phyloP scores from a whole-genome alignment of 1,284 basidiomycete genomes.

The Heterobasidion parviporum region DNA sequence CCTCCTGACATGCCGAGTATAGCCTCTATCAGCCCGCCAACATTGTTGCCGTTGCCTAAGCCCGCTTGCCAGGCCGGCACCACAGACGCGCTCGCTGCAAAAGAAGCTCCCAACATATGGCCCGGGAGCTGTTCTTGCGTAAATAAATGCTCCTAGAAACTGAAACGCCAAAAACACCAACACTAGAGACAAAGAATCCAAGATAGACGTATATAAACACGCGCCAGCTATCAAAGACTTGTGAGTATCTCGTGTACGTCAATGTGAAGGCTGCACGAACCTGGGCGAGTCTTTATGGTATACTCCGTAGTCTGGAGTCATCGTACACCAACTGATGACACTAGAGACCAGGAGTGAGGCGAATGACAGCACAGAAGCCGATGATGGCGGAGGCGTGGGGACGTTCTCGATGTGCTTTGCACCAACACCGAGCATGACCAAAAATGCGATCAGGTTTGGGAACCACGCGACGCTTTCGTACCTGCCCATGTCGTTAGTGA shows the following conservation, averaged over 20 bases:
- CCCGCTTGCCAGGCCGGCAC: slow-evolving; percentile 52
- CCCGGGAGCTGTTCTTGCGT: slow-evolving; percentile 35
- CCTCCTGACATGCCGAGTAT: slow-evolving; percentile 41
- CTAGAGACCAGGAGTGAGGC: slow-evolving; percentile 32
- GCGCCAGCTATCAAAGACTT: slow-evolving; percentile 22
- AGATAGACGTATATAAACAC: slow-evolving; percentile 62
- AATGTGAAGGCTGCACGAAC: slow-evolving; percentile 17
- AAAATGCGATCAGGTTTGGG: slow-evolving; percentile 58
- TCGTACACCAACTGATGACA: slow-evolving; percentile 43
- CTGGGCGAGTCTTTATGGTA: slow-evolving; percentile 46
- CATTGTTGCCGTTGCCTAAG: slow-evolving; percentile 44
- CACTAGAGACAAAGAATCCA: slow-evolving; percentile 54
- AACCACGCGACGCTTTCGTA: slow-evolving; percentile 61
- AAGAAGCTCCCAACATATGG: slow-evolving; percentile 58
- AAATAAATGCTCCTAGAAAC: not conserved
- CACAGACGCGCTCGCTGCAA: slow-evolving; percentile 47
- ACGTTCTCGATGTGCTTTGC: slow-evolving; percentile 32
- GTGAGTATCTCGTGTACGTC: too few species aligned
- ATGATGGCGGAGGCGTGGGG: slow-evolving; percentile 18
- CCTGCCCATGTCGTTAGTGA: slow-evolving; percentile 14
- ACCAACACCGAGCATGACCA: slow-evolving; percentile 56
- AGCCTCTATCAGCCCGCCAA: slow-evolving; percentile 49
- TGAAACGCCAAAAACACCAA: slow-evolving; percentile 19
- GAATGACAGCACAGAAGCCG: slow-evolving; percentile 23
- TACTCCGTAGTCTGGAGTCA: slow-evolving; percentile 53